Evolutionary conservation across 139 green algal species (phyloP), one percentile per base, ranked within the genome.

Genomic region (Micractinium conductrix): DNA sequence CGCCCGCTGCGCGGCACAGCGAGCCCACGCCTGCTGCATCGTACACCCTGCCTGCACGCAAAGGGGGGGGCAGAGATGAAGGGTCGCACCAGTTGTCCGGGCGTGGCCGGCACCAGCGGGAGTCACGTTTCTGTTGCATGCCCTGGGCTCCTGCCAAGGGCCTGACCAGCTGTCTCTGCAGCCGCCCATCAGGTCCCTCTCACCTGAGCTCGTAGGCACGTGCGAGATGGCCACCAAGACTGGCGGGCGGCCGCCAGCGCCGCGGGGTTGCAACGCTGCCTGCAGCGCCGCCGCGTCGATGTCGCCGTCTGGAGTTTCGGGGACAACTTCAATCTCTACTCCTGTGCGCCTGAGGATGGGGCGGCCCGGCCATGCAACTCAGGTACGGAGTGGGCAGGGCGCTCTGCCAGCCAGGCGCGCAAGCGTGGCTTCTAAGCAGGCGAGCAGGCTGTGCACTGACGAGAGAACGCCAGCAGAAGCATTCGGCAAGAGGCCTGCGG

Each of bases 221-320:
- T 96, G 92, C n/a, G 80, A 93, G 42, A 95, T 85, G 10, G 80
- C 69, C 16, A 96, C 74, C 17, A 96, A 81, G 30, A 87, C 89
- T 0, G 88, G 88, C 40, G 85, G 60, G 45, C n/a, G 60, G 4
- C 71, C 28, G 44, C 63, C 75, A 58, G 50, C 1, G 37, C 72
- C 55, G 43, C 53, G 40, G 30, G 45, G 45, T 19, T 38, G 2
- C 19, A 94, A 30, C 55, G 91, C 35, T 1, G 74, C 2, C 28
- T 88, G 67, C 50, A 95, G 74, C 7, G 84, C 76, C 4, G 28
- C 45, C 2, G 92, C 1, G 73, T 91, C 79, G 24, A 95, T 86
- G 60, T 93, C 91, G 1, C 88, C 89, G 2, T 91, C 79, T 10
- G 63, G 45, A 1, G 87, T 85, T 73, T 96, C 91, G 33, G 88